Percentiles rank a stretch among this genome's conserved stretches.
These are phyloP conservation scores for Biscogniauxia mediterranea DNA, from an alignment of 2,329 filamentous ascomycete genomes.

Conservation along the genomic window DNA sequence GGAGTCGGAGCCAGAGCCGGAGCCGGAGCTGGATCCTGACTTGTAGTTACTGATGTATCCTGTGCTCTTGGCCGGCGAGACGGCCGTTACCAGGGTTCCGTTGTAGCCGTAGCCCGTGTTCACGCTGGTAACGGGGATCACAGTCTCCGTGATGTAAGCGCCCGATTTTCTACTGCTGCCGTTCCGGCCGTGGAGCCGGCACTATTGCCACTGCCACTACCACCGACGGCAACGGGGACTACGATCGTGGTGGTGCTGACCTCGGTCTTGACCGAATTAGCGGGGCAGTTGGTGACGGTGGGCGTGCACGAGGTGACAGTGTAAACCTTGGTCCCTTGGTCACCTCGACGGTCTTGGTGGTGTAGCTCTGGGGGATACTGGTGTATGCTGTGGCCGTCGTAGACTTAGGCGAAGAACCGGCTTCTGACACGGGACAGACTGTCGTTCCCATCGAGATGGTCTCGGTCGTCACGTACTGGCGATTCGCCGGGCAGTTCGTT, in stretches of 20 bases:
- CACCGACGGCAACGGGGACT: neutral
- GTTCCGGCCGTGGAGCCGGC: too few relatives aligned
- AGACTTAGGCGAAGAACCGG: constrained; percentile 5
- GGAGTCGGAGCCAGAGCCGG: neutral
- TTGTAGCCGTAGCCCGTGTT: constrained; percentile 14
- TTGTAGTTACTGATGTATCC: neutral
- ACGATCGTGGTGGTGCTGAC: constrained; percentile 31
- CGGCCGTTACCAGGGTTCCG: constrained; percentile 21
- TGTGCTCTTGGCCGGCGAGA: constrained; percentile 1
- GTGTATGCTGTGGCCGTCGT: constrained; percentile 7
- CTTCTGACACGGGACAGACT: constrained; percentile 18
- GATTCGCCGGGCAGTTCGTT: constrained; percentile 20
- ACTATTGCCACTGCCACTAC: neutral
- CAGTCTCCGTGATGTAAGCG: constrained; percentile 23
- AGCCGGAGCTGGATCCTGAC: neutral
- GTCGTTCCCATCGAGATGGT: constrained; percentile 25
- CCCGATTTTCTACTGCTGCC: too few relatives aligned
- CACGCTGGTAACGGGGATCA: constrained; percentile 20
- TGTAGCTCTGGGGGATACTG: constrained; percentile 11
- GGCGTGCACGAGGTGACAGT: constrained; percentile 35
- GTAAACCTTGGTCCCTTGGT: constrained; percentile 27
- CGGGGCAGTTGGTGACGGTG: constrained; percentile 29
- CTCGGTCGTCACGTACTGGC: constrained; percentile 24
- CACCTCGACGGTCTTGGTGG: constrained; percentile 28
- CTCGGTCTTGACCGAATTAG: constrained; percentile 29